phyloP scores from a whole-genome alignment of 2,329 filamentous ascomycete genomes.

The Diaporthe ampelina region DNA sequence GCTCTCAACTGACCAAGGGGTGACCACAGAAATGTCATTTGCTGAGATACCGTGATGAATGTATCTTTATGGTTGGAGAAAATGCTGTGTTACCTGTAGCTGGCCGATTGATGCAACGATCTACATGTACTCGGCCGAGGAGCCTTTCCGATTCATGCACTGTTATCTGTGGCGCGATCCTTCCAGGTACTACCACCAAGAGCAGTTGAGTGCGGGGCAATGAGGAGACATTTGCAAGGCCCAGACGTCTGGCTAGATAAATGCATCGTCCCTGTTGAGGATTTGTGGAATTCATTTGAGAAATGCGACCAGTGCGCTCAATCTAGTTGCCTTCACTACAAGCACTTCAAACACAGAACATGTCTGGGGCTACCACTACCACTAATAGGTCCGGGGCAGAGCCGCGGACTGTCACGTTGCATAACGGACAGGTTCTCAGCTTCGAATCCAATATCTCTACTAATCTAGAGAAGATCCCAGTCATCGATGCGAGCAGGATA shows the following conservation, averaged over 20 bases:
- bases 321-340: neutral
- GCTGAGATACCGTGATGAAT: no score
- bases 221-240: neutral
- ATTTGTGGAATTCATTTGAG: no score
- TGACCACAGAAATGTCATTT: no score
- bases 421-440: conserved; percentile 45
- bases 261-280: neutral
- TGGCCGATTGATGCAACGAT: neutral
- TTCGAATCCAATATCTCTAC: conserved; percentile 47
- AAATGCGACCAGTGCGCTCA: neutral
- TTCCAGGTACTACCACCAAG: neutral
- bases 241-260: neutral
- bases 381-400: conserved; percentile 12
- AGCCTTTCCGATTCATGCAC: neutral
- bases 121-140: neutral
- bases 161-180: neutral
- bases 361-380: conserved; percentile 38
- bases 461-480: conserved; percentile 52
- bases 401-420: conserved; percentile 42
- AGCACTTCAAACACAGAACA: conserved; percentile 4
- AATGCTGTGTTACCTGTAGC: neutral
- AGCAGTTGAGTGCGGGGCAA: neutral
- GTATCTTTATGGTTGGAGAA: neutral
- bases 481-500: conserved; percentile 60
- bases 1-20: neutral